Base-by-base conservation (phyloP, 202 grass and related monocot species). In the Panicum virgatum region DNA sequence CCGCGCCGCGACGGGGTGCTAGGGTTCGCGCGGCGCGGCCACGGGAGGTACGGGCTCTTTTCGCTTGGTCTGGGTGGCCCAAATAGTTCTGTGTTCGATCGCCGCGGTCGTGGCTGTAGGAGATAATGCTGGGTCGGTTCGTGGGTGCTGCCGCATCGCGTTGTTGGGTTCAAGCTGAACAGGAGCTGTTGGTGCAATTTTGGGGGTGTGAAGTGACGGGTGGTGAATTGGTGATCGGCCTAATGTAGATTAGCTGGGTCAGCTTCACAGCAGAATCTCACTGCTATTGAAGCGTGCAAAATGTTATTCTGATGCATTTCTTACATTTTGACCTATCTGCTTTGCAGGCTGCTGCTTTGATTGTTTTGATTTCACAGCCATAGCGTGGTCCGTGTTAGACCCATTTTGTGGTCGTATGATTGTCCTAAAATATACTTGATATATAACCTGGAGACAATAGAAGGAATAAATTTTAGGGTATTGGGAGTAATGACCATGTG, bases 31-130 rank as follows among this genome's bases (percentile, higher is more conserved):
- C 72, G 57, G 78, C 37, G 57, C 53, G 26, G 27, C 45, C 43
- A 19, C 78, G 32, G 2, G 71, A 87, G 93, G 93, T 93, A 82
- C 79, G 51, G 29, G 51, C 23, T 37, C 66, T 70, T 12, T 37
- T 44, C 30, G 50, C 23, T 75, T 38, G 14, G 39, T 62, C 25
- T 51, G 5, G 13, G 66, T 52, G 68, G 9, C 32, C 64, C 25
- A 65, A 72, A 27, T 81, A 43, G 23, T 43, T 10, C 43, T 23
- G 15, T 54, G 54, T 0, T 69, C 45, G 3, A 63, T 30, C n/a
- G 12, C 34, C 22, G 30, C 12, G 26, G n/a, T 68, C 27, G 37
- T 66, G 15, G 15, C 13, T 47, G 15, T 5, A 26, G 50, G 36
- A 60, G 34, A 44, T 27, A 52, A n/a, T 80, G 54, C 1, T 25